Percentiles rank a stretch among this genome's conserved stretches.
phyloP scores from a whole-genome alignment of 2,329 filamentous ascomycete species.

The Aspergillus spinulosporus region DNA sequence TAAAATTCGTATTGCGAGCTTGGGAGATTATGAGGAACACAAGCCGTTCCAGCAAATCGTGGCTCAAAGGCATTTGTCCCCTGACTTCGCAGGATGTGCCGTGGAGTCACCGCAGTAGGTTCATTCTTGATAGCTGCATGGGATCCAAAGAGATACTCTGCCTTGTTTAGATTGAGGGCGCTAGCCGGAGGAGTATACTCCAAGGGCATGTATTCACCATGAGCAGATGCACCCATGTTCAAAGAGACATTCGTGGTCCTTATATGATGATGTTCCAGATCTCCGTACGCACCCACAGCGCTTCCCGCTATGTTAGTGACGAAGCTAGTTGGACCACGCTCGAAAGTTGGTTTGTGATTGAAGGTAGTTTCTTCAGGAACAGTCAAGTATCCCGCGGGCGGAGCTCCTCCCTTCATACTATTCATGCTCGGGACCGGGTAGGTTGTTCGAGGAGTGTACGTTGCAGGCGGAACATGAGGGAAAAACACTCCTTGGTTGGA shows the following conservation, averaged over 20 bases:
- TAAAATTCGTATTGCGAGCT: neutral
- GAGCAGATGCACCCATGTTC: neutral
- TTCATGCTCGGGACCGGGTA: neutral
- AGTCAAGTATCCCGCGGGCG: neutral
- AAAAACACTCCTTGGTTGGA: conserved; percentile 20
- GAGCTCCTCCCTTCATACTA: neutral
- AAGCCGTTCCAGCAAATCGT: neutral
- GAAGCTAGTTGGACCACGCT: neutral
- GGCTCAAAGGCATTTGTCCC: neutral
- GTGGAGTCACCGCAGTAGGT: neutral
- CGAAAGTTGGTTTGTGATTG: neutral
- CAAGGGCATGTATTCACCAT: neutral
- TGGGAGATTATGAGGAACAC: neutral
- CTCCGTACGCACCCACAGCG: neutral
- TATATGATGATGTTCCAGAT: neutral
- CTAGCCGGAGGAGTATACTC: neutral
- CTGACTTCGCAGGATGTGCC: neutral
- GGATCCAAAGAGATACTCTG: neutral
- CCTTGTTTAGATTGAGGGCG: neutral
- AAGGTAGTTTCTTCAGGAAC: neutral
- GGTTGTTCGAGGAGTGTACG: conserved; percentile 14
- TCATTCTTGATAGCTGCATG: neutral
- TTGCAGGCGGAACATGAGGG: conserved; percentile 25
- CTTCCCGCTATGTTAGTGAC: neutral
- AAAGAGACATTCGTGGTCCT: neutral